A percentile compares a stretch with the other conserved stretches of the same genome.
These are phyloP conservation scores for Colletotrichum navitas DNA, from an alignment of 2,329 filamentous ascomycete species.

Conservation along the genomic window DNA sequence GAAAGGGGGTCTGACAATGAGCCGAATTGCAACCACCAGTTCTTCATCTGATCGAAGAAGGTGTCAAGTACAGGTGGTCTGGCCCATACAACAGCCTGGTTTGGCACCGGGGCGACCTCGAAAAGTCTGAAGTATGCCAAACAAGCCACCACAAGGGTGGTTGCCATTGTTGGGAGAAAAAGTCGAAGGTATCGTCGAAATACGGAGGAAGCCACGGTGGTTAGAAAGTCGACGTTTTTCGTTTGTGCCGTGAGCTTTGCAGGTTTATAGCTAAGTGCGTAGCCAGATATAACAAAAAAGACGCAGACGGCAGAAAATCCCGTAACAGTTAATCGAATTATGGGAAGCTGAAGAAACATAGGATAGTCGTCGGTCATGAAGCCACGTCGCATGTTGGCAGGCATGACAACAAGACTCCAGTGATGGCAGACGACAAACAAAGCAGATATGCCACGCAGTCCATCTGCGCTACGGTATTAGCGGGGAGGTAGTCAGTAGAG, in stretches of 20 bases:
- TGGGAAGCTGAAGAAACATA: constrained; percentile 64
- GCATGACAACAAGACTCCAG: constrained; percentile 44
- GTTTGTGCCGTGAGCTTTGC: constrained; percentile 58
- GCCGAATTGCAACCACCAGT: constrained; percentile 58
- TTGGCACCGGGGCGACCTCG: background rate
- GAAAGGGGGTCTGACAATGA: constrained; percentile 65
- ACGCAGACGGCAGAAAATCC: constrained; percentile 69
- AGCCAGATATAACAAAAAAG: constrained; percentile 74
- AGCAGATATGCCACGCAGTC: constrained; percentile 75
- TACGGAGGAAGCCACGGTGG: constrained; percentile 61
- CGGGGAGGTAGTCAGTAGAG: no score
- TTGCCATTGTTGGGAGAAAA: constrained; percentile 63
- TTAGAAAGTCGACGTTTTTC: constrained; percentile 55
- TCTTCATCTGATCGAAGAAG: constrained; percentile 55
- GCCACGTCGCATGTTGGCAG: constrained; percentile 22
- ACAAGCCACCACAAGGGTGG: constrained; percentile 61
- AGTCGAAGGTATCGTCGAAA: constrained; percentile 66
- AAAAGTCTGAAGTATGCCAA: constrained; percentile 58
- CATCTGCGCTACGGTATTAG: constrained; percentile 56
- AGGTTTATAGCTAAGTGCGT: constrained; percentile 68
- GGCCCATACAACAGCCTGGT: background rate
- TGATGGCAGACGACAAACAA: constrained; percentile 75
- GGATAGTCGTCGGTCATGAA: constrained; percentile 53
- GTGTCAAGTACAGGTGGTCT: constrained; percentile 44
- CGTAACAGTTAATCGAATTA: constrained; percentile 65